Percentiles rank a stretch among this genome's conserved stretches.
phyloP scores from a whole-genome alignment of 306 rosid species.

The Trifolium repens region DNA sequence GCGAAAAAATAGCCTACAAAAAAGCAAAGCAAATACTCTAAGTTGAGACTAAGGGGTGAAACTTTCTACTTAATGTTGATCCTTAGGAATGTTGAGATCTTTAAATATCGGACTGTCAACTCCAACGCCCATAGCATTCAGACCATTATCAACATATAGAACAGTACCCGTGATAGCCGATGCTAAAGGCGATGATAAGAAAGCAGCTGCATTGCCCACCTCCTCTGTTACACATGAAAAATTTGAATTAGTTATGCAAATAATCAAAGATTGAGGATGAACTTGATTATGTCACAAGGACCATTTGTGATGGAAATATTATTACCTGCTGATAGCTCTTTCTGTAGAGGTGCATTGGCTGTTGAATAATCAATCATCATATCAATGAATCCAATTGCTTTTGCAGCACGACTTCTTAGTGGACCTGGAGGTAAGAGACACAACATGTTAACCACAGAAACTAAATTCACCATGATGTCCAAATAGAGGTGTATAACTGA shows the following conservation, averaged over 20 bases:
- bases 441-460: slow-evolving; percentile 28
- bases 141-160: slow-evolving; percentile 87
- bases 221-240: slow-evolving; percentile 64
- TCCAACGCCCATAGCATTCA: slow-evolving; percentile 94
- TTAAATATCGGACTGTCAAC: slow-evolving; percentile 66
- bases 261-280: slow-evolving; percentile 12
- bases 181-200: slow-evolving; percentile 89
- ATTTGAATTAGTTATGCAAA: slow-evolving; percentile 33
- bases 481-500: too few relatives aligned
- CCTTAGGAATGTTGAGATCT: slow-evolving; percentile 55
- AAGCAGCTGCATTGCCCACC: slow-evolving; percentile 89
- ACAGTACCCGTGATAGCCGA: slow-evolving; percentile 92
- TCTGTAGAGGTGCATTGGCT: slow-evolving; percentile 89
- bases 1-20: slow-evolving; percentile 41
- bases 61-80: slow-evolving; percentile 42
- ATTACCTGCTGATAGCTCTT: slow-evolving; percentile 90
- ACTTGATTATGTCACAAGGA: neutral
- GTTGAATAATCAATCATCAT: slow-evolving; percentile 94
- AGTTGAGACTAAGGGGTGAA: slow-evolving; percentile 4
- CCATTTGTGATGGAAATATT: slow-evolving; percentile 9
- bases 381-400: slow-evolving; percentile 95
- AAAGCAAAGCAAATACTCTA: slow-evolving; percentile 39
- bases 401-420: slow-evolving; percentile 95
- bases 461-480: neutral
- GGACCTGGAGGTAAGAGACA: slow-evolving; percentile 64